Percentiles rank a stretch among this genome's conserved stretches.
phyloP scores from a whole-genome alignment of 139 green algal genomes.

The Raphidocelis subcapitata region DNA sequence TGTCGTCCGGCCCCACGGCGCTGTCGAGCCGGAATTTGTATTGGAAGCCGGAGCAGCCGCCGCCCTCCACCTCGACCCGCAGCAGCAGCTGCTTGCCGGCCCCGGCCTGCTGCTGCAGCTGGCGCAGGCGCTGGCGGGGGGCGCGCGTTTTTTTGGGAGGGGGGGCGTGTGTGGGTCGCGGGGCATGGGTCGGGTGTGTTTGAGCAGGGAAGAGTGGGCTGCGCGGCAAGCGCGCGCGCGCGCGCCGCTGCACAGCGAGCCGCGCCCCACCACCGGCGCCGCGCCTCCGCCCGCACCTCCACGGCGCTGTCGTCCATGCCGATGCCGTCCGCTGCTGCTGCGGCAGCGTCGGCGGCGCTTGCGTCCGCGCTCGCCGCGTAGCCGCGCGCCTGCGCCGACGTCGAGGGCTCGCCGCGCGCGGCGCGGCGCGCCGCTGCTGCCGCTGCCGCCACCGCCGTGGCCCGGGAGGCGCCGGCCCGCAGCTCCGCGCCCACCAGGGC shows the following conservation, averaged over 20 bases:
- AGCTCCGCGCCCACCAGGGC: too few relatives aligned
- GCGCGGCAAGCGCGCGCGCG: too few relatives aligned
- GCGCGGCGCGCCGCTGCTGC: too few relatives aligned
- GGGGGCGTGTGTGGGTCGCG: too few relatives aligned
- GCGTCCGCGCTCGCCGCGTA: too few relatives aligned
- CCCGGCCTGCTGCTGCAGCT: constrained; percentile 42
- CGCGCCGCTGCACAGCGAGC: constrained; percentile 2
- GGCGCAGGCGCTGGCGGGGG: constrained; percentile 47
- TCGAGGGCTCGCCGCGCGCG: too few relatives aligned
- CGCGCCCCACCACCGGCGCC: too few relatives aligned
- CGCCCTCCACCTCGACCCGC: constrained; percentile 84
- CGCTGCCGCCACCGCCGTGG: too few relatives aligned
- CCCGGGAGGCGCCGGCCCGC: too few relatives aligned
- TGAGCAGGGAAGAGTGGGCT: too few relatives aligned
- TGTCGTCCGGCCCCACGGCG: constrained; percentile 38
- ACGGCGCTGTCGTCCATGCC: constrained; percentile 23
- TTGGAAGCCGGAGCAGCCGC: constrained; percentile 93
- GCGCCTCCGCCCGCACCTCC: too few relatives aligned
- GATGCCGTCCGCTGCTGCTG: constrained; percentile 2
- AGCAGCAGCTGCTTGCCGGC: constrained; percentile 42
- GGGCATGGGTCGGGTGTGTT: not conserved
- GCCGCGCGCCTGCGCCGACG: not conserved
- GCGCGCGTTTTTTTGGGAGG: too few relatives aligned
- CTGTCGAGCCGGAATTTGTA: constrained; percentile 86
- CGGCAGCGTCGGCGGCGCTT: not conserved